Evolutionary conservation across 805 yeast genomes (phyloP).

Genomic region (Wickerhamiella shivajii): DNA sequence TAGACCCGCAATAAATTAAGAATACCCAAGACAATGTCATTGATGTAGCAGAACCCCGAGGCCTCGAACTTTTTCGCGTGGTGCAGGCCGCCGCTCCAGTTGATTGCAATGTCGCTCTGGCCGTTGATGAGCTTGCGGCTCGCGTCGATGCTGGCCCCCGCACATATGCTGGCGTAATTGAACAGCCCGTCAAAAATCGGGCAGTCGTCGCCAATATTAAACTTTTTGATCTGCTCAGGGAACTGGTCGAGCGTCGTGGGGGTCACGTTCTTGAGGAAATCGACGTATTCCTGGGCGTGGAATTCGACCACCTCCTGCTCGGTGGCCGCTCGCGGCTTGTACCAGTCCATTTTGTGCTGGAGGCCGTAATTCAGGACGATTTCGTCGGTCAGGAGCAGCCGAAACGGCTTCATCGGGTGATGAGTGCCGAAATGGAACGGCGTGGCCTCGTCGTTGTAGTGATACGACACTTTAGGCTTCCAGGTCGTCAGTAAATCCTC

Average conservation of each 20-base stretch:
- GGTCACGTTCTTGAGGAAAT: slow-evolving; percentile 59
- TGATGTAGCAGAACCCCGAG: slow-evolving; percentile 80
- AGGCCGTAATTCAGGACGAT: slow-evolving; percentile 71
- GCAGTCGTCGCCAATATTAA: slow-evolving; percentile 87
- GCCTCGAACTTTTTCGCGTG: slow-evolving; percentile 88
- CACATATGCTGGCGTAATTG: slow-evolving; percentile 68
- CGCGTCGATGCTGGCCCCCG: slow-evolving; percentile 87
- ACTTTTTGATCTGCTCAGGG: slow-evolving; percentile 44
- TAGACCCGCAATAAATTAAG: slow-evolving; percentile 65
- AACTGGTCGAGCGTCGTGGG: slow-evolving; percentile 56
- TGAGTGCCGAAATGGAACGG: slow-evolving; percentile 80
- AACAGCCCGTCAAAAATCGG: slow-evolving; percentile 92
- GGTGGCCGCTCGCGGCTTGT: slow-evolving; percentile 71
- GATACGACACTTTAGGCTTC: slow-evolving; percentile 57
- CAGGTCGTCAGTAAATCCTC: slow-evolving; percentile 26
- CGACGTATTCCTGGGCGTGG: slow-evolving; percentile 76
- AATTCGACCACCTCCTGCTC: slow-evolving; percentile 64
- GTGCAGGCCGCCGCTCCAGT: slow-evolving; percentile 88
- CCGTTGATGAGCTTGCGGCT: slow-evolving; percentile 69
- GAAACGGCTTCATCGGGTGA: slow-evolving; percentile 98
- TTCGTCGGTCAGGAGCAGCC: slow-evolving; percentile 88
- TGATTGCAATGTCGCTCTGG: slow-evolving; percentile 81
- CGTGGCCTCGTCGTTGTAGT: slow-evolving; percentile 67
- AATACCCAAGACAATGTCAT: slow-evolving; percentile 78
- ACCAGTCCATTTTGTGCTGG: slow-evolving; percentile 81